phyloP scores from a whole-genome alignment of 2,329 filamentous ascomycete genomes.

The Alternaria solani region DNA sequence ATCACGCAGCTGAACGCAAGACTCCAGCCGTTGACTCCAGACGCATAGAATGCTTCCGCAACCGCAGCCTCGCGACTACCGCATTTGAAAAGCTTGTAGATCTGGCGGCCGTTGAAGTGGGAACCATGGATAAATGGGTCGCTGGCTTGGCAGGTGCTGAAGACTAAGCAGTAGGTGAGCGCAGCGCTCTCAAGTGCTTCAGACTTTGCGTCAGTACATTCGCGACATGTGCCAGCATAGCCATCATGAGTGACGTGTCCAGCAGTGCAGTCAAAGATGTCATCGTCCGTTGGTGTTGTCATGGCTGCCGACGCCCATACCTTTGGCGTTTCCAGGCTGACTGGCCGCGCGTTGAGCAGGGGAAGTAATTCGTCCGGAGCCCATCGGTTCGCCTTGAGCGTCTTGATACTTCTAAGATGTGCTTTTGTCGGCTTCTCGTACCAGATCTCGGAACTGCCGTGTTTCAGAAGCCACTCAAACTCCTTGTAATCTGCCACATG shows the following conservation, averaged over 20 bases:
- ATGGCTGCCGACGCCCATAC: slow-evolving; percentile 44
- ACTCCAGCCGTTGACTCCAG: slow-evolving; percentile 43
- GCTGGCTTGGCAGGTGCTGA: slow-evolving; percentile 34
- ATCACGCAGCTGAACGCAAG: slow-evolving; percentile 45
- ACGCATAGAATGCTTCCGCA: slow-evolving; percentile 39
- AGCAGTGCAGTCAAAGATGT: slow-evolving; percentile 35
- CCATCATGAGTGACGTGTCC: slow-evolving; percentile 24
- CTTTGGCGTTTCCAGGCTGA: slow-evolving; percentile 33
- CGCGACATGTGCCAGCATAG: slow-evolving; percentile 28
- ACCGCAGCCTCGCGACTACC: slow-evolving; percentile 44
- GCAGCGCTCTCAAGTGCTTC: slow-evolving; percentile 32
- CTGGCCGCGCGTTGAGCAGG: slow-evolving; percentile 25
- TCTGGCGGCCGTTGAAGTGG: slow-evolving; percentile 28
- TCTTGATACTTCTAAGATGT: slow-evolving; percentile 20
- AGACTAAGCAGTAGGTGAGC: slow-evolving; percentile 38
- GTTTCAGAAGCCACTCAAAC: slow-evolving; percentile 39
- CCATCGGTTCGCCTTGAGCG: slow-evolving; percentile 7
- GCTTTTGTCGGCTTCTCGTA: slow-evolving; percentile 37
- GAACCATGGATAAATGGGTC: slow-evolving; percentile 21
- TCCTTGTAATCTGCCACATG: slow-evolving; percentile 38
- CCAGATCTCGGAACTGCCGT: slow-evolving; percentile 38
- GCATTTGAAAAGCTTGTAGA: slow-evolving; percentile 44
- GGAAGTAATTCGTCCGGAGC: slow-evolving; percentile 22
- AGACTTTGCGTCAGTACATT: slow-evolving; percentile 39
- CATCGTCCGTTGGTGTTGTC: slow-evolving; percentile 39